phyloP scores from a whole-genome alignment of 257 asterid species.

The Fraxinus anomala region DNA sequence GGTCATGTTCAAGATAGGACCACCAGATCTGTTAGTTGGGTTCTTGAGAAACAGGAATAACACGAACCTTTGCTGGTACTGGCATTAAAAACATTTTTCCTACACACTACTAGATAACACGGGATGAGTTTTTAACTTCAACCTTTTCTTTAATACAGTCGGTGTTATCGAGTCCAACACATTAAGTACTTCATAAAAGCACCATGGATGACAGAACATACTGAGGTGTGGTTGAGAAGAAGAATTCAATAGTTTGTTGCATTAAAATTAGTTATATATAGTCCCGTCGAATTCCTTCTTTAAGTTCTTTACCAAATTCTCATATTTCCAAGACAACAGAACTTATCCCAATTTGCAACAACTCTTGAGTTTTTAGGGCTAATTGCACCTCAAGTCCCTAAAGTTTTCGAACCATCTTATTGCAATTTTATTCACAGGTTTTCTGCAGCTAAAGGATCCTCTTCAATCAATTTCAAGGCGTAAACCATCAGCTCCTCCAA shows the following conservation, averaged over 20 bases:
- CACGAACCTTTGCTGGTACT: constrained; percentile 34
- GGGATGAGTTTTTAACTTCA: not conserved
- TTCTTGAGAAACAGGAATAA: constrained; percentile 32
- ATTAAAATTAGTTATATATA: not conserved
- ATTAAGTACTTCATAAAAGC: not conserved
- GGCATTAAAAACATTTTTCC: constrained; percentile 23
- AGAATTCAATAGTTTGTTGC: constrained; percentile 11
- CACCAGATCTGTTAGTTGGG: constrained; percentile 3
- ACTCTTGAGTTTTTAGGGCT: not conserved
- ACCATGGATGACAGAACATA: constrained; percentile 20
- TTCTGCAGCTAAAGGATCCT: constrained; percentile 87
- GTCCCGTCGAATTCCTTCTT: constrained; percentile 11
- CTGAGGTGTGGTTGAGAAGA: constrained; percentile 20
- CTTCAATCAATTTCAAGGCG: constrained; percentile 51
- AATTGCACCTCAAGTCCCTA: not conserved
- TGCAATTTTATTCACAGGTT: constrained; percentile 51
- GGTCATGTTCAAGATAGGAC: no score
- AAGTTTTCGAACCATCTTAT: not conserved
- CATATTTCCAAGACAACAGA: constrained; percentile 10
- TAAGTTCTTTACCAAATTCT: constrained; percentile 11
- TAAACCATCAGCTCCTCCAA: constrained; percentile 59
- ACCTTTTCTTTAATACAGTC: not conserved
- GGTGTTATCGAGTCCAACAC: not conserved
- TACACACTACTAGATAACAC: not conserved
- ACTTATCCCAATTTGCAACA: constrained; percentile 3